Conservation (phyloP, 2,329 filamentous ascomycete species). For the Saccharata proteae region DNA sequence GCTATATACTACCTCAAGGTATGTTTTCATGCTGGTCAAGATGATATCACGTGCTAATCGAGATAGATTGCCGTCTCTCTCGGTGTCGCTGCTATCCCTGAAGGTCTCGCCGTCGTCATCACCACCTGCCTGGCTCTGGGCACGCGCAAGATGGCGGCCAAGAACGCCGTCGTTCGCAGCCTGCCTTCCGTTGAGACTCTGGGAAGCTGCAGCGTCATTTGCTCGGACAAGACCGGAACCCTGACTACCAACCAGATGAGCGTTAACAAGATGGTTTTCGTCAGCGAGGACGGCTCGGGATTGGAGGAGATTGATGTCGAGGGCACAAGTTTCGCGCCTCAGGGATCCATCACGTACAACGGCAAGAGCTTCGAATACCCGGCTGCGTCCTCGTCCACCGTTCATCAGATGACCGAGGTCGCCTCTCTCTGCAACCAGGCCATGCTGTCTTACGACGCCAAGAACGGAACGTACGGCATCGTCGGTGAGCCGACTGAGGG, state of each 20-base stretch:
- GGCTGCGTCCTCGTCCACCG: slow-evolving; percentile 58
- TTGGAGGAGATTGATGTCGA: slow-evolving; percentile 82
- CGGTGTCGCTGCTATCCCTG: slow-evolving; percentile 92
- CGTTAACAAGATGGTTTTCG: slow-evolving; percentile 80
- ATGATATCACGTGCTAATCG: not conserved
- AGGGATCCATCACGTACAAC: slow-evolving; percentile 57
- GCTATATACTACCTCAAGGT: slow-evolving; percentile 96
- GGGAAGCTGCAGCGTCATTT: slow-evolving; percentile 98
- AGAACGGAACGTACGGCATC: slow-evolving; percentile 61
- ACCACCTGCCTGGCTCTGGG: slow-evolving; percentile 96
- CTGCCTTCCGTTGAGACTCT: slow-evolving; percentile 94
- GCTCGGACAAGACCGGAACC: slow-evolving; percentile 98
- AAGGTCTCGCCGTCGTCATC: slow-evolving; percentile 94
- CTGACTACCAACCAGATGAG: slow-evolving; percentile 99
- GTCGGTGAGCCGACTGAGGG: slow-evolving; percentile 95
- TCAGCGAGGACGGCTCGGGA: slow-evolving; percentile 59
- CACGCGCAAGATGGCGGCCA: slow-evolving; percentile 96
- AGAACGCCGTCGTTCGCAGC: slow-evolving; percentile 94
- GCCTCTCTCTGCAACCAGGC: slow-evolving; percentile 80
- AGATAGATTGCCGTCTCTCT: slow-evolving; percentile 79
- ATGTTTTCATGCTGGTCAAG: slow-evolving; percentile 2
- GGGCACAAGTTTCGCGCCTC: slow-evolving; percentile 83
- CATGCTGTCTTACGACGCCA: slow-evolving; percentile 67
- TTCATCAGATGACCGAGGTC: slow-evolving; percentile 64
- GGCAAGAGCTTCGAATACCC: slow-evolving; percentile 59